phyloP scores from a whole-genome alignment of 306 rosid species.

The Hippophae gyantsensis region DNA sequence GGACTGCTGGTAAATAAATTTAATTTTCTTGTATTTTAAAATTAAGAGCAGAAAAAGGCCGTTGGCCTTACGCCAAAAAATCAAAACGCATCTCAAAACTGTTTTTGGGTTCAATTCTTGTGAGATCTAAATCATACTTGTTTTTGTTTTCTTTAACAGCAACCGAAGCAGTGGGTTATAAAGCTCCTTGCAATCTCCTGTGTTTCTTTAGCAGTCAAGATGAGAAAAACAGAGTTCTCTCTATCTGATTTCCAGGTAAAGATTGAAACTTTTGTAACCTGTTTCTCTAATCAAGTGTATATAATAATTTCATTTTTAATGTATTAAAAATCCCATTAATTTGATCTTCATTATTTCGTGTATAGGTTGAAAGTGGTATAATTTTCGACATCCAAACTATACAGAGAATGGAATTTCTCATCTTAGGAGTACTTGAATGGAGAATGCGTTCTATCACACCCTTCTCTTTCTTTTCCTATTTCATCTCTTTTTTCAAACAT shows the following conservation, averaged over 20 bases:
- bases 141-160: slow-evolving; percentile 28
- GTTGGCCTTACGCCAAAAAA: no score
- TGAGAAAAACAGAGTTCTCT: slow-evolving; percentile 55
- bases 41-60: no score
- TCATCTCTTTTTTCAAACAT: slow-evolving; percentile 40
- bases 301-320: no score
- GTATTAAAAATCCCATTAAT: no score
- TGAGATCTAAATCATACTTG: slow-evolving; percentile 27
- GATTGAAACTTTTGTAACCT: not conserved
- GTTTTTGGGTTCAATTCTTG: slow-evolving; percentile 9
- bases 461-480: slow-evolving; percentile 66
- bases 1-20: slow-evolving; percentile 42
- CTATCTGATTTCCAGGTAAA: slow-evolving; percentile 54
- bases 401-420: slow-evolving; percentile 67
- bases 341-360: not conserved
- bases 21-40: not conserved
- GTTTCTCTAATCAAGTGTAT: not conserved
- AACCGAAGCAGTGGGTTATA: slow-evolving; percentile 74
- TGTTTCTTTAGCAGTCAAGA: slow-evolving; percentile 74
- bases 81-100: not conserved
- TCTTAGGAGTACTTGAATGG: slow-evolving; percentile 79
- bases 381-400: slow-evolving; percentile 75
- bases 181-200: slow-evolving; percentile 74
- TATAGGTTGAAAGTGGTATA: slow-evolving; percentile 54
- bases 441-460: slow-evolving; percentile 94